Percentiles rank a stretch among this genome's conserved stretches.
Evolutionary conservation across 2,329 filamentous ascomycete genomes (phyloP).

Genomic region (Phoma sp.): DNA sequence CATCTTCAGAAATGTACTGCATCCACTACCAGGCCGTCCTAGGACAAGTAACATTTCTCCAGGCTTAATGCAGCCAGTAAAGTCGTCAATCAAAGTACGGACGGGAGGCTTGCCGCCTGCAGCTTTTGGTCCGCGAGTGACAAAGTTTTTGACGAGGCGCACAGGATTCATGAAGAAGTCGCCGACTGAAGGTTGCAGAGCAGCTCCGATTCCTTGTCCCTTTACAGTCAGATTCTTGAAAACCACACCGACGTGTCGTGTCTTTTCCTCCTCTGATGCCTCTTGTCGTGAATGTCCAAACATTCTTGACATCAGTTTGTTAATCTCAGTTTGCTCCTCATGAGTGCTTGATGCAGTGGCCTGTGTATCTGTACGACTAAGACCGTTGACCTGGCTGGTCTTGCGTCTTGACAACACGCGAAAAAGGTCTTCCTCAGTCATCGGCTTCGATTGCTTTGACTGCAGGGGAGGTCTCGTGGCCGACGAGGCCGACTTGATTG

Average conservation of each 20-base stretch:
- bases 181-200: conserved; percentile 66
- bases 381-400: conserved; percentile 43
- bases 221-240: conserved; percentile 71
- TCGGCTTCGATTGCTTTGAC: conserved; percentile 32
- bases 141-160: conserved; percentile 60
- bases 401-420: conserved; percentile 58
- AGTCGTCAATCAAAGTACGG: conserved; percentile 70
- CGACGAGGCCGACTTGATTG: conserved; percentile 30
- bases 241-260: conserved; percentile 71
- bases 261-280: conserved; percentile 73
- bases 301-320: conserved; percentile 72
- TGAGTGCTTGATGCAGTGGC: conserved; percentile 32
- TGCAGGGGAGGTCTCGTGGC: conserved; percentile 30
- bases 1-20: conserved; percentile 74
- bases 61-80: conserved; percentile 73
- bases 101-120: conserved; percentile 61
- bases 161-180: conserved; percentile 69
- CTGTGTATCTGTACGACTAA: conserved; percentile 35
- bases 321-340: conserved; percentile 62
- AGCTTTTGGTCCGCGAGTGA: conserved; percentile 52
- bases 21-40: conserved; percentile 73
- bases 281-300: conserved; percentile 71
- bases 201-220: conserved; percentile 66
- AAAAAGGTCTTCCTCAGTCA: conserved; percentile 63
- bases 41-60: conserved; percentile 77